Conservation (phyloP, 1,139 yeast species). For the Debaryomycetaceae sp. region DNA sequence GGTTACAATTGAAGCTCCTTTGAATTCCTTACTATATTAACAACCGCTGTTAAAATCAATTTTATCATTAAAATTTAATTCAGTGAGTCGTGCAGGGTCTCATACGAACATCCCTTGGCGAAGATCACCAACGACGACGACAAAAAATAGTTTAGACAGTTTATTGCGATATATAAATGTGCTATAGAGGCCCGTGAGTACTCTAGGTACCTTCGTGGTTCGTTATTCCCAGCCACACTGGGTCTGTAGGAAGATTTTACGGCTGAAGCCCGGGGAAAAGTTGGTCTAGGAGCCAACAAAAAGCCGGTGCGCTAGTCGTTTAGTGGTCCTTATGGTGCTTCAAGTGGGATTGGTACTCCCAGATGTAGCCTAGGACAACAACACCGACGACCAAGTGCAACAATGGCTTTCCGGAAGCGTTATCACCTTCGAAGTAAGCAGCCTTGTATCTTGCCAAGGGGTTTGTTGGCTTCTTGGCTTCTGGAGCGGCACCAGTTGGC, state of each 20-base stretch:
- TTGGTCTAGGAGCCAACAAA: not conserved
- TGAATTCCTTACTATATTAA: not conserved
- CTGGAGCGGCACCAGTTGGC: slow-evolving; percentile 88
- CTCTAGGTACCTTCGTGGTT: not conserved
- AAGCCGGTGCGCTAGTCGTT: slow-evolving; percentile 1
- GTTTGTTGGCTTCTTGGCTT: slow-evolving; percentile 65
- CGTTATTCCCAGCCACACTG: not conserved
- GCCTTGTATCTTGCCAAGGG: slow-evolving; percentile 76
- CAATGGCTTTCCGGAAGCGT: slow-evolving; percentile 78
- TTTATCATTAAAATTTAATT: not conserved
- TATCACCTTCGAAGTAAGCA: slow-evolving; percentile 74
- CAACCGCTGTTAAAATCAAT: not conserved
- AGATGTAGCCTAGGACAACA: slow-evolving; percentile 78
- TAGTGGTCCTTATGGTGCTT: slow-evolving; percentile 45
- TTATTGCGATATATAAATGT: not conserved
- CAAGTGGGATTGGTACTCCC: slow-evolving; percentile 90
- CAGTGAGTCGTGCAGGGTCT: not conserved
- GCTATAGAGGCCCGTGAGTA: not conserved
- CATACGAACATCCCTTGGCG: not conserved
- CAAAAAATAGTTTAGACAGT: not conserved
- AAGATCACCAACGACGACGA: not conserved
- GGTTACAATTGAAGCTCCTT: not conserved
- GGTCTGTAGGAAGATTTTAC: not conserved
- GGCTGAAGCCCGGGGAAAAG: not conserved
- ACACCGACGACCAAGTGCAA: slow-evolving; percentile 73